These are phyloP conservation scores for Candida nanaspora DNA, from an alignment of 805 yeast genomes.

Conservation along the genomic window DNA sequence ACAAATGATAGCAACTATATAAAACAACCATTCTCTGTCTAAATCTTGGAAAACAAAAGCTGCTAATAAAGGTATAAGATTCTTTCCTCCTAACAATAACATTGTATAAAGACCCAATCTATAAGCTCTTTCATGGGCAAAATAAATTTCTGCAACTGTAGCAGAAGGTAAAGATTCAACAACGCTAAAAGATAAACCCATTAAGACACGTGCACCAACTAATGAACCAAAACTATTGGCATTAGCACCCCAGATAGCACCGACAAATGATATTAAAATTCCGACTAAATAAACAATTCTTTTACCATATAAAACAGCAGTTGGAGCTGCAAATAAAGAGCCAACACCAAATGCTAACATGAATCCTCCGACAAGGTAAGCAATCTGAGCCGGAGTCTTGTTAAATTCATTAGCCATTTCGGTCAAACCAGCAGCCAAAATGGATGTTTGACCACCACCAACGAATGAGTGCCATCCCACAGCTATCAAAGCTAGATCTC, in stretches of 20 bases:
- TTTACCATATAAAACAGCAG: slow-evolving; percentile 51
- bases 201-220: slow-evolving; percentile 50
- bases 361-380: slow-evolving; percentile 50
- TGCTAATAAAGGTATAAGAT: slow-evolving; percentile 48
- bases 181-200: slow-evolving; percentile 57
- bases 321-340: slow-evolving; percentile 48
- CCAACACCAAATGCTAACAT: slow-evolving; percentile 58
- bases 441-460: slow-evolving; percentile 57
- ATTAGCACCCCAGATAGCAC: slow-evolving; percentile 48
- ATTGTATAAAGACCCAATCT: slow-evolving; percentile 35
- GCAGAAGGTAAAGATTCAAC: slow-evolving; percentile 55
- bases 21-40: slow-evolving; percentile 55
- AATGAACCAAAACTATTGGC: slow-evolving; percentile 41
- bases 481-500: slow-evolving; percentile 45
- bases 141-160: slow-evolving; percentile 52
- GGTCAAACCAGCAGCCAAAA: slow-evolving; percentile 50
- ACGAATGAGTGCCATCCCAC: slow-evolving; percentile 52
- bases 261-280: slow-evolving; percentile 39
- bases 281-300: slow-evolving; percentile 47
- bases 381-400: slow-evolving; percentile 31
- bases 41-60: slow-evolving; percentile 42
- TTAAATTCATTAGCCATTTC: slow-evolving; percentile 35
- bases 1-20: slow-evolving; percentile 47
- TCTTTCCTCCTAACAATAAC: slow-evolving; percentile 49
- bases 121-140: slow-evolving; percentile 34